Evolutionary conservation across 768 basidiomycete genomes (phyloP), one percentile per base, ranked within the genome.

Genomic region (Boletus rex-veris): DNA sequence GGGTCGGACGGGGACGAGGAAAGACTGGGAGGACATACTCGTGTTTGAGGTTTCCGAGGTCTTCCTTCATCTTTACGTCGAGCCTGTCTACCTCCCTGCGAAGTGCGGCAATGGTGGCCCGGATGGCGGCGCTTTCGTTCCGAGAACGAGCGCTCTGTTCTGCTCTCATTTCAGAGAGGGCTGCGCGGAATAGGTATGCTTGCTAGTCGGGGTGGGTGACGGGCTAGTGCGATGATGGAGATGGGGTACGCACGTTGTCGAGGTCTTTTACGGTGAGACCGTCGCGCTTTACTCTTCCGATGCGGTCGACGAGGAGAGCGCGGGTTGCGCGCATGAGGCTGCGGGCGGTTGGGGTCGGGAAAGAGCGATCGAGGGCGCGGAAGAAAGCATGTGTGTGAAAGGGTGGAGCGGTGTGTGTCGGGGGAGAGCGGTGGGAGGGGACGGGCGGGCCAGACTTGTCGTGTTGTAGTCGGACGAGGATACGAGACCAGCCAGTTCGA

Each of bases 181-280:
- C 97, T 18, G 97, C 97, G 43, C 87, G 85, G 71, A 97, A 97
- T 31, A 98, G 76, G 69, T 98, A 98, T 16, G 94, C 94, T 86
- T 95, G 91, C 92, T 97, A 63, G 3, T 19, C 31, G 28, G 21
- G 0, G 44, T 49, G 19, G 37, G 52, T 40, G 41, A 47, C 7
- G 26, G 1, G 28, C 7, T 24, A 7, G 31, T 4, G 40, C n/a
- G 33, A 1, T 0, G 9, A 19, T 1, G 15, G 33, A 16, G 38
- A 28, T 0, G 19, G 1, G 12, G 39, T 8, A 64, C 86, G 50
- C 68, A 91, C 90, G 67, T 90, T 92, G 65, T 91, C 90, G 39
- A 91, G 67, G 66, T 93, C 91, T 70, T 92, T 89, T 15, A 76
- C 71, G 15, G 84, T 81, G 62, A 93, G 73, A 7, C 83, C 90